Conservation (phyloP, 192 early-diverging fungal species). For the Coemansia biformis region DNA sequence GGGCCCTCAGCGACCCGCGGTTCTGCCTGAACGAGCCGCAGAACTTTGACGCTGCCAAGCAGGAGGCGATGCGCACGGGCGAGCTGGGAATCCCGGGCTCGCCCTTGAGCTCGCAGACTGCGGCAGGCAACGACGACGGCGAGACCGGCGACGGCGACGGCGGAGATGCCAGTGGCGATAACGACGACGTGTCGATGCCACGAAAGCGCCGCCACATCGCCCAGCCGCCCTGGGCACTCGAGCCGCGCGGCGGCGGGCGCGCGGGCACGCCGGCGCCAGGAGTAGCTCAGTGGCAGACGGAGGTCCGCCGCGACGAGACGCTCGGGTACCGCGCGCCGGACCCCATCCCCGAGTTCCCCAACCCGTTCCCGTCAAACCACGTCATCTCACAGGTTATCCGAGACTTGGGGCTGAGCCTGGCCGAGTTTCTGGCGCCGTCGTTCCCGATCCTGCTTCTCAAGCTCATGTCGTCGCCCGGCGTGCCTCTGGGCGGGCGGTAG, state of each 20-base stretch:
- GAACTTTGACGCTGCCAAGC: conserved; percentile 10
- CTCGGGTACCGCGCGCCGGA: conserved; percentile 32
- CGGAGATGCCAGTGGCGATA: not conserved
- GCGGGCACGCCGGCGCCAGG: conserved; percentile 6
- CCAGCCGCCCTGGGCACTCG: conserved; percentile 9
- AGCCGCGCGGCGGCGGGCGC: conserved; percentile 23
- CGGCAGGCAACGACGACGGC: too few species aligned
- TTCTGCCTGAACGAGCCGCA: conserved; percentile 28
- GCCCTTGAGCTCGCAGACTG: too few species aligned
- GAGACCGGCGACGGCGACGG: conserved; percentile 4
- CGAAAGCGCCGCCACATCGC: conserved; percentile 31
- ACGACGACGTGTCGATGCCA: not conserved
- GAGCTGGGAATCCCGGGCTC: conserved; percentile 28
- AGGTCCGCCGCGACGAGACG: conserved; percentile 33
- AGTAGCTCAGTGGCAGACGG: not conserved
- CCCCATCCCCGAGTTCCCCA: conserved; percentile 37
- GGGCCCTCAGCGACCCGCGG: conserved; percentile 27
- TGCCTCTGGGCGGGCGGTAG: too few species aligned
- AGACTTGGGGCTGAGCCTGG: conserved; percentile 29
- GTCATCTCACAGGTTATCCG: conserved; percentile 30
- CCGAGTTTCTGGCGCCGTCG: conserved; percentile 30
- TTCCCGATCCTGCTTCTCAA: conserved; percentile 31
- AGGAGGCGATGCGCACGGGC: conserved; percentile 15
- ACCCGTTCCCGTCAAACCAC: conserved; percentile 34
- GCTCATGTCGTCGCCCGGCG: conserved; percentile 11